These are phyloP conservation scores for Chenopodium album DNA, from an alignment of 148 eudicot species.

Conservation along the genomic window DNA sequence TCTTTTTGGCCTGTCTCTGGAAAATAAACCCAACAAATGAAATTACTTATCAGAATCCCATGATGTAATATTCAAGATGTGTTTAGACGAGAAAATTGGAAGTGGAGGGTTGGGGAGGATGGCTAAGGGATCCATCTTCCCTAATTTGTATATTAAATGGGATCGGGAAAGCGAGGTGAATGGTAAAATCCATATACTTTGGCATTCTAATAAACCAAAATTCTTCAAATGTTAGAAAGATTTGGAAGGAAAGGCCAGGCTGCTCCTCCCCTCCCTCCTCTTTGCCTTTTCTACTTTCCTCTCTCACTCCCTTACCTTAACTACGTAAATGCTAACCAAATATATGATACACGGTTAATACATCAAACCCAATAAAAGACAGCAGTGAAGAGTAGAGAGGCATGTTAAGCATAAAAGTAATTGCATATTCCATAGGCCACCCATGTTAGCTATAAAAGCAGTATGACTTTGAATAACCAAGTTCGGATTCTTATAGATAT, in stretches of 20 bases:
- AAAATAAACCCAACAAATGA: constrained; percentile 3
- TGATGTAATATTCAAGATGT: not conserved
- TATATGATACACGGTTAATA: not conserved
- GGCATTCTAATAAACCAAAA: not conserved
- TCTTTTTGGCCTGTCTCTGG: constrained; percentile 41
- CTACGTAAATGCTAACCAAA: not conserved
- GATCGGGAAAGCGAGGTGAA: not conserved
- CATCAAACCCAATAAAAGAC: not conserved
- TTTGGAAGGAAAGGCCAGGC: not conserved
- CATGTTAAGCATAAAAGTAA: not conserved
- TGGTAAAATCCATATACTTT: not conserved
- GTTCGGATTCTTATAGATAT: no score
- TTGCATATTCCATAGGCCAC: not conserved
- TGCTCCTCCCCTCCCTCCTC: not conserved
- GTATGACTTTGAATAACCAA: no score
- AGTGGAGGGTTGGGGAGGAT: no score
- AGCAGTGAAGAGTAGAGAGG: not conserved
- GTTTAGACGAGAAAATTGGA: no score
- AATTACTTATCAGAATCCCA: not conserved
- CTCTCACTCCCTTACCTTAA: not conserved
- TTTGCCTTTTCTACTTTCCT: not conserved
- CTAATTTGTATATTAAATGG: not conserved
- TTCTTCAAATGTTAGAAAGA: not conserved
- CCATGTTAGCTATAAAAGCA: no score
- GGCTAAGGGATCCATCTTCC: not conserved